These are phyloP conservation scores for Huntiella bhutanensis DNA, from an alignment of 2,329 filamentous ascomycete species.

Conservation along the genomic window DNA sequence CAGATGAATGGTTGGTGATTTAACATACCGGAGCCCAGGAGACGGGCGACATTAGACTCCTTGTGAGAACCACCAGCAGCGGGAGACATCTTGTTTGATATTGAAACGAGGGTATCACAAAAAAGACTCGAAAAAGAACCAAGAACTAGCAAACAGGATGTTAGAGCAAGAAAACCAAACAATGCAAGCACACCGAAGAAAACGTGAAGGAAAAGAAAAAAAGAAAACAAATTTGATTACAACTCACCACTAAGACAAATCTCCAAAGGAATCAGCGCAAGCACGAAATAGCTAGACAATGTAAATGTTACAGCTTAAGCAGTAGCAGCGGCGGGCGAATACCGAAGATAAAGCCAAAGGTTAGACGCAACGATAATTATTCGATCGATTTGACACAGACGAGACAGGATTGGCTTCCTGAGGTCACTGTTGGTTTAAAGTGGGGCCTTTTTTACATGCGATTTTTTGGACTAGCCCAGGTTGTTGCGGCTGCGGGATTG, in stretches of 20 bases:
- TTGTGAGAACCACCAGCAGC: conserved; percentile 39
- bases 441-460: no score
- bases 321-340: conserved; percentile 5
- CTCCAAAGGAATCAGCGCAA: conserved; percentile 1
- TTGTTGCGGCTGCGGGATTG: no score
- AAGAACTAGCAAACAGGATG: not conserved
- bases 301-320: not conserved
- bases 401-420: conserved; percentile 4
- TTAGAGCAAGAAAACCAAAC: not conserved
- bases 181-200: not conserved
- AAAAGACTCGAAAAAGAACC: conserved; percentile 5
- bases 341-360: conserved; percentile 8
- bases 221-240: not conserved
- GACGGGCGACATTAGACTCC: conserved; percentile 74
- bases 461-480: no score
- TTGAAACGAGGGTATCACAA: conserved; percentile 1
- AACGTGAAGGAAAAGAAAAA: conserved; percentile 4
- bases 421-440: not conserved
- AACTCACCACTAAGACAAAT: conserved; percentile 1
- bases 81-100: conserved; percentile 31
- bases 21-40: conserved; percentile 67
- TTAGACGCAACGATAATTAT: conserved; percentile 2
- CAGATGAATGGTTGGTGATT: not conserved
- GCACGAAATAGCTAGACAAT: not conserved
- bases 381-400: conserved; percentile 2